Evolutionary conservation across 441 rosid species (phyloP).

Genomic region (Eruca vesicaria): DNA sequence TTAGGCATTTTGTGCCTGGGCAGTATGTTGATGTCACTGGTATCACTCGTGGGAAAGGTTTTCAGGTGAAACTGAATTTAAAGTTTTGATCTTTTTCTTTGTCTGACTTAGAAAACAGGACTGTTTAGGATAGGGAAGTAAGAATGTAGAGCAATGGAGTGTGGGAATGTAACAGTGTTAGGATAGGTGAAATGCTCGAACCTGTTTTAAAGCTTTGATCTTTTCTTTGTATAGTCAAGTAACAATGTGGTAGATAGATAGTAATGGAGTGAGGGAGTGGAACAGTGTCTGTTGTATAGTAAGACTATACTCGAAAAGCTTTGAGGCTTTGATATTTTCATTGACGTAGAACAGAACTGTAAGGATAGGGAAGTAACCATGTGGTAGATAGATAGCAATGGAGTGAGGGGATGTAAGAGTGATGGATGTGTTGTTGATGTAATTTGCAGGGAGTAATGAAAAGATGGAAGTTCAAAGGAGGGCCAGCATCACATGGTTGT

Average conservation of each 20-base stretch:
- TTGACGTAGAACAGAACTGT: too few relatives aligned
- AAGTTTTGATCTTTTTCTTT: not conserved
- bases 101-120: too few relatives aligned
- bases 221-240: not conserved
- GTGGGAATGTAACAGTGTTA: not conserved
- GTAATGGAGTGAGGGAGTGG: not conserved
- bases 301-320: too few relatives aligned
- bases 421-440: conserved; percentile 6
- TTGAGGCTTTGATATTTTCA: too few relatives aligned
- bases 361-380: too few relatives aligned
- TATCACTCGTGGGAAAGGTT: too few relatives aligned
- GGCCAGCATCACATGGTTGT: conserved; percentile 84
- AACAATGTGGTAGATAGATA: not conserved
- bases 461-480: conserved; percentile 61
- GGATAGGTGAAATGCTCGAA: not conserved
- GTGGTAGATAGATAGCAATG: too few relatives aligned
- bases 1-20: conserved; percentile 94
- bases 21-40: too few relatives aligned
- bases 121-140: too few relatives aligned
- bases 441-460: conserved; percentile 84
- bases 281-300: not conserved
- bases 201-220: too few relatives aligned
- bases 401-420: too few relatives aligned
- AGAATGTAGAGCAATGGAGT: not conserved
- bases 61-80: conserved; percentile 51